Conservation (phyloP, 2,329 filamentous ascomycete genomes). For the Nakataea oryzae region DNA sequence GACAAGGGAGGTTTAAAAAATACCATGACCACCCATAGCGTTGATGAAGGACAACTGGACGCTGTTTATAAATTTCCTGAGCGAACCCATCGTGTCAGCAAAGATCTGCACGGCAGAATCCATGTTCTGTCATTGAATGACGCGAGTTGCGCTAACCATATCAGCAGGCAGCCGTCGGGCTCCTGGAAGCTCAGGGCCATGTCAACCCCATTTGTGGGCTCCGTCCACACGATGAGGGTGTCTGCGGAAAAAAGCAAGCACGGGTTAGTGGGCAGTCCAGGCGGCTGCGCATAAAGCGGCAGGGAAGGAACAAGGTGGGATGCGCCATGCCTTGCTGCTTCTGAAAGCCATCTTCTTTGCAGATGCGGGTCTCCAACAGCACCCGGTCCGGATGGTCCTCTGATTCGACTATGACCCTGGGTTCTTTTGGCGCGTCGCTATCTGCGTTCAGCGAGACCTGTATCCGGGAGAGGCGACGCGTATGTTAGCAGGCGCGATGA, state of each 20-base stretch:
- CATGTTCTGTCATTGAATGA: neutral
- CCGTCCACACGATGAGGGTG: constrained; percentile 97
- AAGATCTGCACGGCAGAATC: neutral
- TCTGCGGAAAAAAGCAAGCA: constrained; percentile 41
- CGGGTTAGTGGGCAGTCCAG: constrained; percentile 13
- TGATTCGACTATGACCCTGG: constrained; percentile 81
- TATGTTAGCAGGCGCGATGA: neutral
- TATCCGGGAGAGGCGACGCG: neutral
- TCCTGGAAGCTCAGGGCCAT: constrained; percentile 99
- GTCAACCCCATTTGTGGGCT: constrained; percentile 70
- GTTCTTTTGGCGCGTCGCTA: constrained; percentile 52
- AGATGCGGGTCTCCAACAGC: constrained; percentile 80
- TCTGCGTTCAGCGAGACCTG: neutral
- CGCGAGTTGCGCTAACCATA: constrained; percentile 54
- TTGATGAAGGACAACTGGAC: constrained; percentile 64
- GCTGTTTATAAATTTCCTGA: constrained; percentile 81
- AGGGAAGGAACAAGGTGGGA: constrained; percentile 6
- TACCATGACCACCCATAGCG: constrained; percentile 52
- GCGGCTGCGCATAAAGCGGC: constrained; percentile 1
- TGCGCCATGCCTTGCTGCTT: constrained; percentile 76
- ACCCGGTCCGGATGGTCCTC: constrained; percentile 81
- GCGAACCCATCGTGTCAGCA: neutral
- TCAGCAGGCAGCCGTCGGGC: constrained; percentile 81
- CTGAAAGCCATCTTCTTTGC: constrained; percentile 92
- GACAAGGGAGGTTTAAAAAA: neutral